Percentiles rank a stretch among this genome's conserved stretches.
phyloP scores from a whole-genome alignment of 495 filamentous ascomycete species.

The Hypoxylon cercidicola region DNA sequence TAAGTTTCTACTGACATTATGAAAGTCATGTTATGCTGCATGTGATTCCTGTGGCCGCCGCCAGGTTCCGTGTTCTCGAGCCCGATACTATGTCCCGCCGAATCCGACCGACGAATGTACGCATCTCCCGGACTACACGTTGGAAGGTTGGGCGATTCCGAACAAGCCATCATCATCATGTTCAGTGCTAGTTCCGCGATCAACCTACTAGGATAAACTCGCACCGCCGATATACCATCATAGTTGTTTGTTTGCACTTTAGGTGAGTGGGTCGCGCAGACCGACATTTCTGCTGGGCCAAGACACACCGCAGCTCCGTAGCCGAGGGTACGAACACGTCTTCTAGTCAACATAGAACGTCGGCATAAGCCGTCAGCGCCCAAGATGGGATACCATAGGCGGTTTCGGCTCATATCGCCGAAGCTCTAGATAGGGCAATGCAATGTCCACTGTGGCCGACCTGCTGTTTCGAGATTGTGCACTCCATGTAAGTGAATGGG shows the following conservation, averaged over 20 bases:
- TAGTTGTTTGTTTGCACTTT: constrained; percentile 22
- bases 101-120: constrained; percentile 26
- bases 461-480: constrained; percentile 25
- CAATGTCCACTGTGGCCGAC: constrained; percentile 20
- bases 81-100: constrained; percentile 33
- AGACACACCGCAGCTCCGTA: constrained; percentile 28
- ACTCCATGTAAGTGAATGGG: constrained; percentile 19
- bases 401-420: constrained; percentile 33
- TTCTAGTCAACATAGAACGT: constrained; percentile 19
- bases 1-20: constrained; percentile 14
- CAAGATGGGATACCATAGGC: constrained; percentile 22
- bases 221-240: constrained; percentile 32
- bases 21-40: constrained; percentile 25
- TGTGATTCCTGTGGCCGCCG: constrained; percentile 26
- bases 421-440: constrained; percentile 35
- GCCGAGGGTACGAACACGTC: constrained; percentile 27
- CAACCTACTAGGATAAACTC: constrained; percentile 30
- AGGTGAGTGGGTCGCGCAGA: constrained; percentile 35
- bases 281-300: constrained; percentile 42
- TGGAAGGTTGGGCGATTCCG: constrained; percentile 13
- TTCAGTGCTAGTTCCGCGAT: constrained; percentile 20
- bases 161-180: constrained; percentile 11
- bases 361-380: constrained; percentile 31
- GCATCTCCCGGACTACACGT: constrained; percentile 27
- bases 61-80: constrained; percentile 32